Conservation (phyloP, 495 filamentous ascomycete species). For the Lindgomyces ingoldianus region DNA sequence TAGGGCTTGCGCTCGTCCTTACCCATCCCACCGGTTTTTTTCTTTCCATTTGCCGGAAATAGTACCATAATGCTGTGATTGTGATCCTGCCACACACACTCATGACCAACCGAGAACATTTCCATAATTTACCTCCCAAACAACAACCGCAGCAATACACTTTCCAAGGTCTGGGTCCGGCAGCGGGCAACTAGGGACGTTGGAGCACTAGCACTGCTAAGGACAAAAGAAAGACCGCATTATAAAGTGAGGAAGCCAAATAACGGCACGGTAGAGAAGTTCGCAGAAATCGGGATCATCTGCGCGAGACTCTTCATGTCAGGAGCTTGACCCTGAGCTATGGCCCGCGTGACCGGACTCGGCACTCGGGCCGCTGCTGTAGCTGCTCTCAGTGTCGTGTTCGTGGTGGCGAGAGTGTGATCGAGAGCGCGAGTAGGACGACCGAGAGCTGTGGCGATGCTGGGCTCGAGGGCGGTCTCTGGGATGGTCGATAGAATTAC, state of each 20-base stretch:
- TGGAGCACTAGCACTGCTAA: too few relatives aligned
- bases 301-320: constrained; percentile 19
- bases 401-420: constrained; percentile 15
- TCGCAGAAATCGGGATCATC: constrained; percentile 20
- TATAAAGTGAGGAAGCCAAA: constrained; percentile 30
- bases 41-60: too few relatives aligned
- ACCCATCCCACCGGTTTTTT: too few relatives aligned
- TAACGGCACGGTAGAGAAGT: constrained; percentile 12
- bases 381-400: constrained; percentile 5
- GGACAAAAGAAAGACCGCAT: constrained; percentile 33
- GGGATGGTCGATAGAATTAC: constrained; percentile 8
- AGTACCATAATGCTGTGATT: too few relatives aligned
- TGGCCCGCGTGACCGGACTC: constrained; percentile 24
- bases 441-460: constrained; percentile 14
- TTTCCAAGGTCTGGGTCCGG: too few relatives aligned
- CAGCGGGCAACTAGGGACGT: too few relatives aligned
- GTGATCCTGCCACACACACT: too few relatives aligned
- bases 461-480: constrained; percentile 22
- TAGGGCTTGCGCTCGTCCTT: too few relatives aligned
- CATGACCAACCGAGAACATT: too few relatives aligned
- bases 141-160: too few relatives aligned
- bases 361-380: constrained; percentile 10
- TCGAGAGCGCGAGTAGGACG: constrained; percentile 2
- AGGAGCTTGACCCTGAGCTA: constrained; percentile 16
- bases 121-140: too few relatives aligned